Base-by-base conservation (phyloP, 495 filamentous ascomycete genomes). In the Tuber magnatum region DNA sequence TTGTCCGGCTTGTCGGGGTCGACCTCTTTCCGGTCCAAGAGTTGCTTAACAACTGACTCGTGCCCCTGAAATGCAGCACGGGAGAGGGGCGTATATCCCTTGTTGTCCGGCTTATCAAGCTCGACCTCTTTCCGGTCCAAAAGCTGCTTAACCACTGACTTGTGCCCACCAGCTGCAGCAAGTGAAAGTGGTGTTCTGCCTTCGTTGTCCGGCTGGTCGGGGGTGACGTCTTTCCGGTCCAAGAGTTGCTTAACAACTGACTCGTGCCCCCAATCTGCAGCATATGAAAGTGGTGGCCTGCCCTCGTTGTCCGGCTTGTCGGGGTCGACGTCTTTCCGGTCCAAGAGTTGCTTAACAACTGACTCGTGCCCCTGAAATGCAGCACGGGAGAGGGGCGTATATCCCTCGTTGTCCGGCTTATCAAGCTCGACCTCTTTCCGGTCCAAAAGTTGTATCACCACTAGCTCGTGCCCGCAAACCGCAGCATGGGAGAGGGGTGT, bases 161-260 rank as follows among this genome's bases (percentile, higher is more conserved):
- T 7, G 2, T 40, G 39, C 2, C 7, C 39, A 40, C 7, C 7
- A 40, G 7, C 2, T 40, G 39, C 39, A 40, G 39, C 39, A 2
- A 2, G 39, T 2, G 39, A 7, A 3, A 40, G 2, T 2, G 39
- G 39, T 40, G 39, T 40, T 7, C 2, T 40, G 39, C 39, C 39
- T 7, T 40, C 7, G 3, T 40, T 40, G 39, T 40, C 39, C 7
- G 39, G 39, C 39, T 2, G 2, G 39, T 40, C 39, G 39, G 39
- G 39, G 39, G 2, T 40, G 41, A 40, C 39, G 7, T 40, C 39
- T 40, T 40, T 40, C 39, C 12, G 10, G 12, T 43, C 42, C 42
- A 22, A 24, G 28, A 84, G 74, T 68, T 77, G 75, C 74, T 80
- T 74, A 1, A 28, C 51, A 1, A 28, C n/a, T 3, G 9, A 2